Conservation (phyloP, 148 eudicot genomes). For the Drosera capensis region DNA sequence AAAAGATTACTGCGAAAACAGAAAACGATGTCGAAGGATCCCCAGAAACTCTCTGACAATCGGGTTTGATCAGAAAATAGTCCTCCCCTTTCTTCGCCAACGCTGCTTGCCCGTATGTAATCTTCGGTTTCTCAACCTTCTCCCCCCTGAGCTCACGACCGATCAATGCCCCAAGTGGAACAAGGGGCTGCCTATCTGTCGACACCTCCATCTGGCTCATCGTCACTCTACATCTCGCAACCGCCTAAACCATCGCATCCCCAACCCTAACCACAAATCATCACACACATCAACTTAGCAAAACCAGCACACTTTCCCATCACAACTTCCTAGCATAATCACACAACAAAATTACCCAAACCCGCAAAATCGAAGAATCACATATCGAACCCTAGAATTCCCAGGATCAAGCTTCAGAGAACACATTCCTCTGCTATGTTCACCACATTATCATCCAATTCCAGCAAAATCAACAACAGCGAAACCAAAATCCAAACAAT, state of each 20-base stretch:
- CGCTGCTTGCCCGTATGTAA: slow-evolving; percentile 88
- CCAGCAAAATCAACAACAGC: too few species aligned
- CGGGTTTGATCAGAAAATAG: slow-evolving; percentile 62
- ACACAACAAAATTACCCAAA: not conserved
- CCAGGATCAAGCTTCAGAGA: too few species aligned
- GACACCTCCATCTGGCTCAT: slow-evolving; percentile 57
- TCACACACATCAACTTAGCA: not conserved
- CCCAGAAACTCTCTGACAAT: slow-evolving; percentile 72
- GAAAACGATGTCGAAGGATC: slow-evolving; percentile 64
- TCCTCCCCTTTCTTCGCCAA: slow-evolving; percentile 97
- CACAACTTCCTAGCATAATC: not conserved
- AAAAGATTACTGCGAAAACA: slow-evolving; percentile 62
- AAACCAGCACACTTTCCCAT: slow-evolving; percentile 1
- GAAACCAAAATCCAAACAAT: too few species aligned
- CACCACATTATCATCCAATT: too few species aligned
- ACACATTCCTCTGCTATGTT: too few species aligned
- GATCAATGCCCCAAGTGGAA: slow-evolving; percentile 73
- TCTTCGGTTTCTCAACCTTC: slow-evolving; percentile 58
- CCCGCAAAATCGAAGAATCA: too few species aligned
- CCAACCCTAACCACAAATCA: slow-evolving; percentile 16
- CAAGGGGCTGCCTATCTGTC: slow-evolving; percentile 37
- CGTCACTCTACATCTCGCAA: slow-evolving; percentile 26
- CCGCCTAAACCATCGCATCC: slow-evolving; percentile 16
- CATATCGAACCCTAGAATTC: too few species aligned
- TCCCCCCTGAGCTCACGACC: slow-evolving; percentile 80